These are phyloP conservation scores for Syncephalis plumigaleata DNA, from an alignment of 371 early-diverging fungal genomes.

Conservation along the genomic window DNA sequence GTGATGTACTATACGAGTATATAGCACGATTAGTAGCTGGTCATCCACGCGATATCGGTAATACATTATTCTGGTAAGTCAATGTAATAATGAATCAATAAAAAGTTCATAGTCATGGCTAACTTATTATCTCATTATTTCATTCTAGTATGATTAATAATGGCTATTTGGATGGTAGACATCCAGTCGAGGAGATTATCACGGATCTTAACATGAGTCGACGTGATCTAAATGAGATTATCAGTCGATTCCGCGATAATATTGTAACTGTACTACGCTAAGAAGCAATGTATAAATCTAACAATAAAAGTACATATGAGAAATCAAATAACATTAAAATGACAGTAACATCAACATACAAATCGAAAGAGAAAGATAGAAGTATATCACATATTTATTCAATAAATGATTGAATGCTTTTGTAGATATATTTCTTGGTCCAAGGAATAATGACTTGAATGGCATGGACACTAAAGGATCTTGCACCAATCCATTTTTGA, in stretches of 20 bases:
- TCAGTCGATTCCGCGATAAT: constrained; percentile 33
- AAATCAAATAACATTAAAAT: too few relatives aligned
- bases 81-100: background rate
- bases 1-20: constrained; percentile 25
- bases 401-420: too few relatives aligned
- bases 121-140: constrained; percentile 11
- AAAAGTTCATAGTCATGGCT: constrained; percentile 1
- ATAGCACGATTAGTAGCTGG: constrained; percentile 19
- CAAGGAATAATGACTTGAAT: too few relatives aligned
- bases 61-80: constrained; percentile 35
- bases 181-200: constrained; percentile 67
- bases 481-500: too few relatives aligned
- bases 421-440: too few relatives aligned
- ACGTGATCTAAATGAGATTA: constrained; percentile 34
- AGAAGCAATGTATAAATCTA: background rate
- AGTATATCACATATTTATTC: too few relatives aligned
- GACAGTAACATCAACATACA: too few relatives aligned
- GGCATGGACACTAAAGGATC: too few relatives aligned
- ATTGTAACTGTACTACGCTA: constrained; percentile 18
- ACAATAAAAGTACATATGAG: too few relatives aligned
- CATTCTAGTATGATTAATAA: too few relatives aligned
- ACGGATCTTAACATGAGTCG: constrained; percentile 52
- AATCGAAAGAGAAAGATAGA: too few relatives aligned
- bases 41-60: constrained; percentile 30
- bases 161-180: constrained; percentile 57